A percentile compares a stretch with the other conserved stretches of the same genome.
These are phyloP conservation scores for Kodamaea laetipori DNA, from an alignment of 805 yeast genomes.

Conservation along the genomic window DNA sequence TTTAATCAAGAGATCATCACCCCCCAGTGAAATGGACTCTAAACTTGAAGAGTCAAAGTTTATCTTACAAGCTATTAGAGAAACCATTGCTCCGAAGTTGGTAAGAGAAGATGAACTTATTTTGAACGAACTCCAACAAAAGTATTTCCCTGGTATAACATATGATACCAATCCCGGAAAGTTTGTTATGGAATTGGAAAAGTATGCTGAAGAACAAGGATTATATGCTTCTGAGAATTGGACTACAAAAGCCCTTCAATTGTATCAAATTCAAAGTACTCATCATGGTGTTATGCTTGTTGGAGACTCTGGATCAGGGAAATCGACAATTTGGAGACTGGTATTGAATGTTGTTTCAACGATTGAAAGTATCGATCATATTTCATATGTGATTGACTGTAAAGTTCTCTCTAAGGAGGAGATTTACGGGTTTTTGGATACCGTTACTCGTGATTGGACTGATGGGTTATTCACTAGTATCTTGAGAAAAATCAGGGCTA, in stretches of 20 bases:
- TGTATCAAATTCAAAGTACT: slow-evolving; percentile 57
- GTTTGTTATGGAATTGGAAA: slow-evolving; percentile 27
- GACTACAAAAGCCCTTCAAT: slow-evolving; percentile 58
- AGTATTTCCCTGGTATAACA: slow-evolving; percentile 29
- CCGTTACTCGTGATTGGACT: slow-evolving; percentile 84
- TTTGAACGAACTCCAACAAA: slow-evolving; percentile 27
- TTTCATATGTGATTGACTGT: slow-evolving; percentile 62
- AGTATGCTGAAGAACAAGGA: slow-evolving; percentile 34
- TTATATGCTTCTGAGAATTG: slow-evolving; percentile 42
- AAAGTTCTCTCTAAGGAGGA: slow-evolving; percentile 68
- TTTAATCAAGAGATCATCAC: slow-evolving; percentile 31
- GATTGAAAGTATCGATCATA: slow-evolving; percentile 37
- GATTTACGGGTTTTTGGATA: slow-evolving; percentile 71
- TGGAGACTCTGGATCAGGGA: slow-evolving; percentile 78
- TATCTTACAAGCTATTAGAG: slow-evolving; percentile 55
- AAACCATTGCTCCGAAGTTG: slow-evolving; percentile 70
- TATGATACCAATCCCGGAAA: slow-evolving; percentile 20
- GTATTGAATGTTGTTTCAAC: slow-evolving; percentile 45
- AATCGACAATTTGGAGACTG: slow-evolving; percentile 54
- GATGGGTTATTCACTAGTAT: slow-evolving; percentile 81
- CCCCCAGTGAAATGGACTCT: slow-evolving; percentile 2
- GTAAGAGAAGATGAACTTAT: slow-evolving; percentile 50
- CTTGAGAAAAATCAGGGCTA: slow-evolving; percentile 57
- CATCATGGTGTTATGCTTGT: slow-evolving; percentile 83
- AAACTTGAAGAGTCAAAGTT: slow-evolving; percentile 29